A percentile compares a stretch with the other conserved stretches of the same genome.
These are phyloP conservation scores for Ophiostoma sp. DNA, from an alignment of 2,329 filamentous ascomycete species.

Conservation along the genomic window DNA sequence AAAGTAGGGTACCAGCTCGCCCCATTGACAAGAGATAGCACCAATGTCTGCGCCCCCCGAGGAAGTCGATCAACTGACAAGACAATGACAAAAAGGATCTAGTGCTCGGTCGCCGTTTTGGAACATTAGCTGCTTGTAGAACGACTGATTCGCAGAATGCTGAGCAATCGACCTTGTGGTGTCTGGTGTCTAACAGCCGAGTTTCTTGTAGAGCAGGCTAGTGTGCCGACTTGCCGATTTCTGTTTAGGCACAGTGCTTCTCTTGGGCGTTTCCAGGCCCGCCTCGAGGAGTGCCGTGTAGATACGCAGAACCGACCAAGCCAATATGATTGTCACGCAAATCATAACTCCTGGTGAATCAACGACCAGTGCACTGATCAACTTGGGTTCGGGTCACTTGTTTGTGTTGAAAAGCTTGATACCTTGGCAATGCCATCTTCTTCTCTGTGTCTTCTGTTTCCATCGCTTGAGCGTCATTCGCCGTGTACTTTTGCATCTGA, in stretches of 20 bases:
- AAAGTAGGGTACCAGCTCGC: neutral
- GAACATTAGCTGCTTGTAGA: neutral
- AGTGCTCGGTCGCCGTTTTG: conserved; percentile 7
- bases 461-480: neutral
- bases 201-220: neutral
- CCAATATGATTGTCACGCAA: neutral
- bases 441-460: neutral
- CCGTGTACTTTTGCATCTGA: neutral
- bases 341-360: neutral
- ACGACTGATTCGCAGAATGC: no score
- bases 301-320: no score
- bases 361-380: no score
- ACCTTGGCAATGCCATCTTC: neutral
- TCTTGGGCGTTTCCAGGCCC: neutral
- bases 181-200: no score
- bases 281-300: no score
- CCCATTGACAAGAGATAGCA: neutral
- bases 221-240: neutral
- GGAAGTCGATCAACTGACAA: neutral
- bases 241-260: neutral
- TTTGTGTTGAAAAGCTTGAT: neutral
- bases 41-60: neutral
- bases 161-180: no score
- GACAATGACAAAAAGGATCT: neutral
- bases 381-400: neutral